Evolutionary conservation across 2,329 filamentous ascomycete genomes (phyloP).

Genomic region (Colletotrichum destructivum): DNA sequence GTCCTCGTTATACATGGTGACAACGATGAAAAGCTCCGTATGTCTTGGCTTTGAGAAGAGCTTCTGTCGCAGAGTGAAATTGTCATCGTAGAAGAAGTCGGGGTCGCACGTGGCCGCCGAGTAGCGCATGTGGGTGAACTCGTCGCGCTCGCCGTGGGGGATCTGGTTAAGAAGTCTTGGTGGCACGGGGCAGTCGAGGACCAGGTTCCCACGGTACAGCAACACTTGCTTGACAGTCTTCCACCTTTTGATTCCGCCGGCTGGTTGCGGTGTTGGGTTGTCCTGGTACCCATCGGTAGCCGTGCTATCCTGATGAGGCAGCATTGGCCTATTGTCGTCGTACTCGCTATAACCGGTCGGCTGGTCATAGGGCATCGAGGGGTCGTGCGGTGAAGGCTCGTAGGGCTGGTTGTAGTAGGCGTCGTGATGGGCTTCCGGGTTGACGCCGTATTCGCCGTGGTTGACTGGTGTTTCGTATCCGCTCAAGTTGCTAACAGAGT

Average conservation of each 20-base stretch:
- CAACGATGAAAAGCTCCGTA: slow-evolving; percentile 95
- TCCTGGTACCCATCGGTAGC: slow-evolving; percentile 63
- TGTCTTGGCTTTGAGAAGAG: slow-evolving; percentile 93
- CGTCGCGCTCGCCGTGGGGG: slow-evolving; percentile 91
- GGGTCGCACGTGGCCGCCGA: slow-evolving; percentile 96
- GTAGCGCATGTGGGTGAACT: slow-evolving; percentile 93
- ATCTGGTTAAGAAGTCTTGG: slow-evolving; percentile 90
- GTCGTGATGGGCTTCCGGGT: slow-evolving; percentile 90
- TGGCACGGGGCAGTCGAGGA: slow-evolving; percentile 96
- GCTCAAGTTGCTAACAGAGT: slow-evolving; percentile 67
- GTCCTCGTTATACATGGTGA: slow-evolving; percentile 99
- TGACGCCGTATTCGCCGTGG: slow-evolving; percentile 79
- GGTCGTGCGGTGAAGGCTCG: slow-evolving; percentile 75
- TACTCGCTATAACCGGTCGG: slow-evolving; percentile 62
- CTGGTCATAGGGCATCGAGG: slow-evolving; percentile 65
- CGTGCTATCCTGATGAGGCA: slow-evolving; percentile 72
- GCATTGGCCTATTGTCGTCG: slow-evolving; percentile 82
- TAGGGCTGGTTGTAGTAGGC: slow-evolving; percentile 89
- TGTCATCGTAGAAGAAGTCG: slow-evolving; percentile 86
- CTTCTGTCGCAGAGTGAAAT: slow-evolving; percentile 92
- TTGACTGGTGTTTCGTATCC: slow-evolving; percentile 60
- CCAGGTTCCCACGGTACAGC: slow-evolving; percentile 95
- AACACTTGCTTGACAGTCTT: slow-evolving; percentile 99
- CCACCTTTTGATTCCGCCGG: slow-evolving; percentile 84
- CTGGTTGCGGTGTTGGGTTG: slow-evolving; percentile 59